phyloP scores from a whole-genome alignment of 1,139 yeast genomes.

The Suhomyces wounanorum region DNA sequence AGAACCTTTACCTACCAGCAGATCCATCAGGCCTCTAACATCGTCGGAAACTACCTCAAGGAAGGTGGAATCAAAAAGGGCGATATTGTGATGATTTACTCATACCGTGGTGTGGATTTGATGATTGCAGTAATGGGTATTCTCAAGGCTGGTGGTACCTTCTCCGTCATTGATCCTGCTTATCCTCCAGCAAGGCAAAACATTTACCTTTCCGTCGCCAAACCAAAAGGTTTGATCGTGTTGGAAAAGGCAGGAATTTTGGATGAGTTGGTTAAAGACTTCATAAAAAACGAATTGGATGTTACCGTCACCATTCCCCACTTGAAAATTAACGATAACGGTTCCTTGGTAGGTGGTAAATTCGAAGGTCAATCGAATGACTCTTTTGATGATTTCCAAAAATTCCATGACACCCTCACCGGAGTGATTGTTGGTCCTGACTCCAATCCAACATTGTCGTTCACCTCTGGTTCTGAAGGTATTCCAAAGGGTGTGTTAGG shows the following conservation, averaged over 20 bases:
- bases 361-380: slow-evolving; percentile 39
- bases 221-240: slow-evolving; percentile 87
- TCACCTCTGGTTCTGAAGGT: slow-evolving; percentile 99
- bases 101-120: slow-evolving; percentile 94
- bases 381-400: slow-evolving; percentile 49
- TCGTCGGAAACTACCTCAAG: slow-evolving; percentile 86
- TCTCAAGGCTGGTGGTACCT: slow-evolving; percentile 96
- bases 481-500: slow-evolving; percentile 98
- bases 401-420: slow-evolving; percentile 57
- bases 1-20: slow-evolving; percentile 81
- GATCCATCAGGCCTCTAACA: slow-evolving; percentile 90
- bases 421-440: slow-evolving; percentile 98
- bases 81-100: slow-evolving; percentile 96
- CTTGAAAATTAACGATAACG: slow-evolving; percentile 74
- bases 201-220: slow-evolving; percentile 87
- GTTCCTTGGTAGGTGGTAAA: slow-evolving; percentile 66
- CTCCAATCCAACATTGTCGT: slow-evolving; percentile 92
- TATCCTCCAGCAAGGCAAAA: slow-evolving; percentile 98
- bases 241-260: slow-evolving; percentile 86
- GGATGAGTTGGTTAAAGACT: slow-evolving; percentile 74
- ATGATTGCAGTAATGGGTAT: slow-evolving; percentile 98
- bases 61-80: slow-evolving; percentile 82
- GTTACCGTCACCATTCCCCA: slow-evolving; percentile 76
- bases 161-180: slow-evolving; percentile 97
- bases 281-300: slow-evolving; percentile 67